Conservation (phyloP, 129 eudicot genomes). For the Arctium minus region DNA sequence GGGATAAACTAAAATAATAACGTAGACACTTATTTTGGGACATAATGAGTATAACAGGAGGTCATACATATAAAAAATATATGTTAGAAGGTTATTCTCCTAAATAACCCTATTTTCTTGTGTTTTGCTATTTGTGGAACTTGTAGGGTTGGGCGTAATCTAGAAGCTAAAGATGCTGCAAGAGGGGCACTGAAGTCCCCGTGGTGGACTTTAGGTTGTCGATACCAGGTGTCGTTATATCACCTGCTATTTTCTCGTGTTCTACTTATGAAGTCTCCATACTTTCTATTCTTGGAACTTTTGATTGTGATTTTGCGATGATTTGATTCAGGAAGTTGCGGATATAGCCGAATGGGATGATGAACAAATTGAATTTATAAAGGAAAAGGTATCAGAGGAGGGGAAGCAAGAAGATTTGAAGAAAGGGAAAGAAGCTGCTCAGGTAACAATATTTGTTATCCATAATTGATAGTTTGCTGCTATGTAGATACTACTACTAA, state of each 20-base stretch:
- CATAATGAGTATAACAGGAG: not conserved
- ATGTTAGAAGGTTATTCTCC: not conserved
- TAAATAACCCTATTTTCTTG: not conserved
- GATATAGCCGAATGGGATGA: slow-evolving; percentile 95
- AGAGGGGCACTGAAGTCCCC: slow-evolving; percentile 97
- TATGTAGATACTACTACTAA: not conserved
- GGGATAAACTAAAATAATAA: too few species aligned
- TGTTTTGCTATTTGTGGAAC: not conserved
- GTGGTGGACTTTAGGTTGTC: slow-evolving; percentile 99
- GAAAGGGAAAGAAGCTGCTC: slow-evolving; percentile 91
- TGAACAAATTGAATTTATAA: slow-evolving; percentile 91
- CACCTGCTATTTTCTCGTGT: not conserved
- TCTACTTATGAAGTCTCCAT: not conserved
- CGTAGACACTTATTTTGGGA: too few species aligned
- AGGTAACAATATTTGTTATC: slow-evolving; percentile 42
- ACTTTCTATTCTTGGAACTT: not conserved
- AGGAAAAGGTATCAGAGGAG: slow-evolving; percentile 85
- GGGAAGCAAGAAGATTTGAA: slow-evolving; percentile 80
- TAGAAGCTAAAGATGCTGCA: slow-evolving; percentile 98
- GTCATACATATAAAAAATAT: not conserved
- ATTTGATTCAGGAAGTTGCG: slow-evolving; percentile 74
- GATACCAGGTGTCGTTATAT: slow-evolving; percentile 57
- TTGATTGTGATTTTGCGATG: not conserved
- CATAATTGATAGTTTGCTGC: not conserved
- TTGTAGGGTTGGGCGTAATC: slow-evolving; percentile 77